Conservation (phyloP, 2,329 filamentous ascomycete species). For the Eutypella sp. region DNA sequence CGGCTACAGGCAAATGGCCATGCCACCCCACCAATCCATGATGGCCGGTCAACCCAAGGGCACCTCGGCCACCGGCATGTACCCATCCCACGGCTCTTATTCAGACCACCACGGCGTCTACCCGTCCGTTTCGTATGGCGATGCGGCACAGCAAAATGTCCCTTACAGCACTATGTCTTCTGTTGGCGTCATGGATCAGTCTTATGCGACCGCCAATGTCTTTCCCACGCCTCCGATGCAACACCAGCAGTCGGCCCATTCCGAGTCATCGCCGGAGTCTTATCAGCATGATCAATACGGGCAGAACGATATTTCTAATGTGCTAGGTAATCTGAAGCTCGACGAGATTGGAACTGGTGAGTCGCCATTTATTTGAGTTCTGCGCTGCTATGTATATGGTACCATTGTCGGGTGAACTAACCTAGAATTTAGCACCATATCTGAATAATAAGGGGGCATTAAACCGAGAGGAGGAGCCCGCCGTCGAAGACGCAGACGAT, state of each 20-base stretch:
- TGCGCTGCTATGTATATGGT: constrained; percentile 7
- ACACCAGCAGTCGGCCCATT: constrained; percentile 32
- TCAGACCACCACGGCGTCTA: constrained; percentile 40
- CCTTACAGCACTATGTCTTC: constrained; percentile 51
- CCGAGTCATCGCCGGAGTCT: constrained; percentile 42
- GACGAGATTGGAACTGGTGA: constrained; percentile 81
- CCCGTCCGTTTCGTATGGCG: constrained; percentile 41
- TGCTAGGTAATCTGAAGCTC: constrained; percentile 81
- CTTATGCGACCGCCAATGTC: constrained; percentile 43
- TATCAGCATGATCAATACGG: constrained; percentile 61
- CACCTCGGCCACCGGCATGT: constrained; percentile 37
- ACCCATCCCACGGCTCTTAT: constrained; percentile 46
- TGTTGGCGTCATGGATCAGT: constrained; percentile 45
- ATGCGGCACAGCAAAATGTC: constrained; percentile 43
- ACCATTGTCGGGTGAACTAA: constrained; percentile 3
- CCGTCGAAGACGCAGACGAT: constrained; percentile 67
- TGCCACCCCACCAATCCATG: constrained; percentile 38
- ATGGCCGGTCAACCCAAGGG: constrained; percentile 36
- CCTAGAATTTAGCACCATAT: constrained; percentile 68
- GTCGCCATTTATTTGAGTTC: constrained; percentile 28
- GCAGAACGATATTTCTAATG: constrained; percentile 69
- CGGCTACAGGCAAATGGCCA: constrained; percentile 47
- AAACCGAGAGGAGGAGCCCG: constrained; percentile 55
- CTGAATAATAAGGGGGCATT: constrained; percentile 56
- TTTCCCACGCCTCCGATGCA: constrained; percentile 51